Evolutionary conservation across 176 grass and related monocot genomes (phyloP).

Genomic region (Pontederia crassipes): DNA sequence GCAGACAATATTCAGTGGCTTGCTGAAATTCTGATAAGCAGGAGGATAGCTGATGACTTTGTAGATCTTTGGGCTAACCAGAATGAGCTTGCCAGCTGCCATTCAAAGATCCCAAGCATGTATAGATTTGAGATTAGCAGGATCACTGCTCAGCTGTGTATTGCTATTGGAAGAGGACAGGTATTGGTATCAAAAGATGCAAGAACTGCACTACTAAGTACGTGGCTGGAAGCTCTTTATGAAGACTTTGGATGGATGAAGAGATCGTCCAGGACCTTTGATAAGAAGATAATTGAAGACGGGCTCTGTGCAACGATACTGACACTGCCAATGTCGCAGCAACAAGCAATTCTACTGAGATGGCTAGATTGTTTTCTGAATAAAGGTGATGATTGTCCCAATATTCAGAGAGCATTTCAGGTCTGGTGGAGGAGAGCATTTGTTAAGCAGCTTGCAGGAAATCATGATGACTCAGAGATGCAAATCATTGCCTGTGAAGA

Average conservation of each 20-base stretch:
- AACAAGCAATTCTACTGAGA: constrained; percentile 12
- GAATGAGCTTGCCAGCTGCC: background rate
- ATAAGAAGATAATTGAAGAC: constrained; percentile 18
- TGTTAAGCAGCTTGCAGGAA: background rate
- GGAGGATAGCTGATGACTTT: constrained; percentile 11
- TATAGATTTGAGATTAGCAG: constrained; percentile 22
- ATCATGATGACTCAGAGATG: background rate
- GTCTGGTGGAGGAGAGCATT: constrained; percentile 20
- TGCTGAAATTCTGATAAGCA: constrained; percentile 15
- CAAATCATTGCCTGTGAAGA: constrained; percentile 6
- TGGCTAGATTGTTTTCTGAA: constrained; percentile 21
- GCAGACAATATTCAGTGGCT: constrained; percentile 20
- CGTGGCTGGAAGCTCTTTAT: constrained; percentile 15
- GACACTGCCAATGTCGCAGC: constrained; percentile 14
- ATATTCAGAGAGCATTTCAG: constrained; percentile 13
- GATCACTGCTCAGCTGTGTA: constrained; percentile 16
- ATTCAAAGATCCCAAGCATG: constrained; percentile 20
- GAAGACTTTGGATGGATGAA: constrained; percentile 23
- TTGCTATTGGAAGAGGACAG: constrained; percentile 16
- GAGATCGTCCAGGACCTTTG: constrained; percentile 6
- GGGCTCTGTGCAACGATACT: constrained; percentile 8
- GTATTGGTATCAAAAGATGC: constrained; percentile 13
- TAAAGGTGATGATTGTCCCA: constrained; percentile 18
- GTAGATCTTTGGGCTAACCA: constrained; percentile 10
- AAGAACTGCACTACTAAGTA: constrained; percentile 5